phyloP scores from a whole-genome alignment of 495 filamentous ascomycete species.

The Daldinia loculata region DNA sequence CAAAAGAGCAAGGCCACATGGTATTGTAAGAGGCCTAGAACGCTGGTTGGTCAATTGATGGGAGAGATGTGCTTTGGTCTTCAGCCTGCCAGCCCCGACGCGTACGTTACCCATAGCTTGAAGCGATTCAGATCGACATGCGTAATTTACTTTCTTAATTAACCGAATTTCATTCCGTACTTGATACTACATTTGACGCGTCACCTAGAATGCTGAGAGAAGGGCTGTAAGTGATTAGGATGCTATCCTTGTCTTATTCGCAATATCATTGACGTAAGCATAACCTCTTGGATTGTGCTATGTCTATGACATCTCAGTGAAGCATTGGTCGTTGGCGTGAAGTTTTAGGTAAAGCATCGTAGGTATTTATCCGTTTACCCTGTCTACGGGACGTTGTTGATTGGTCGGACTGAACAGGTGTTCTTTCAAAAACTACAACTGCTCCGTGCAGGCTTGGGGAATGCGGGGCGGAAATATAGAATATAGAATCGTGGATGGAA shows the following conservation, averaged over 20 bases:
- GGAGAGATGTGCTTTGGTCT: slow-evolving; percentile 58
- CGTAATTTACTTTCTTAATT: slow-evolving; percentile 31
- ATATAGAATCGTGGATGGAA: slow-evolving; percentile 5
- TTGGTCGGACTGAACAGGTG: neutral
- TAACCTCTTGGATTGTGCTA: slow-evolving; percentile 4
- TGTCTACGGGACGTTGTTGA: slow-evolving; percentile 3
- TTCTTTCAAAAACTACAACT: slow-evolving; percentile 6
- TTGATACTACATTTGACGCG: slow-evolving; percentile 30
- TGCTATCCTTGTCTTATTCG: slow-evolving; percentile 28
- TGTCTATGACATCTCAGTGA: neutral
- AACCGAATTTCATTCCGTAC: slow-evolving; percentile 21
- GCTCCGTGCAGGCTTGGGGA: neutral
- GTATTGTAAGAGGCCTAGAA: slow-evolving; percentile 1
- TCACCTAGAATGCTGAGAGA: slow-evolving; percentile 9
- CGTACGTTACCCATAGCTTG: slow-evolving; percentile 54
- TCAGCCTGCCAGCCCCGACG: slow-evolving; percentile 51
- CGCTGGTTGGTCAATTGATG: slow-evolving; percentile 47
- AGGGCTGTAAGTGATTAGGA: slow-evolving; percentile 11
- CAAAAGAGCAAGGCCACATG: slow-evolving; percentile 22
- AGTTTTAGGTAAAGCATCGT: slow-evolving; percentile 10
- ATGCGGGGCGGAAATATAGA: slow-evolving; percentile 15
- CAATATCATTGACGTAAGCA: slow-evolving; percentile 20
- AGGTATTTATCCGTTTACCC: slow-evolving; percentile 27
- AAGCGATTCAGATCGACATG: slow-evolving; percentile 55
- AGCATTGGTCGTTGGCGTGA: neutral